A percentile compares a stretch with the other conserved stretches of the same genome.
These are phyloP conservation scores for Laburnicola sp. DNA, from an alignment of 2,329 filamentous ascomycete species.

Conservation along the genomic window DNA sequence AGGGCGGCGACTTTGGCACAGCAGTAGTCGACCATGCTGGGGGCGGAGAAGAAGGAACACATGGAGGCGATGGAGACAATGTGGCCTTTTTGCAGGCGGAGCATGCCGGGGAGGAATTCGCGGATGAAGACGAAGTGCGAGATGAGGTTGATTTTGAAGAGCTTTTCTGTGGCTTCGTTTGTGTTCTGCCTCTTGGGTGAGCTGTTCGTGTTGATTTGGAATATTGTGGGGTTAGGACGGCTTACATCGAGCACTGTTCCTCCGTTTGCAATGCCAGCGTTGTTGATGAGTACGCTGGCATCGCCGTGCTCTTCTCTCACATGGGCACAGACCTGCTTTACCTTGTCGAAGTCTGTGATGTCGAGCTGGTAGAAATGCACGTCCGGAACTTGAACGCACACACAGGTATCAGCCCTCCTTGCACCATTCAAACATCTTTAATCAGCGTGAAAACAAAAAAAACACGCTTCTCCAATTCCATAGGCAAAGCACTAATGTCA, in stretches of 20 bases:
- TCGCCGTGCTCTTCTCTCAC: conserved; percentile 27
- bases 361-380: conserved; percentile 36
- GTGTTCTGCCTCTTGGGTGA: conserved; percentile 19
- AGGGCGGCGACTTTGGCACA: conserved; percentile 33
- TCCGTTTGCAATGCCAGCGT: conserved; percentile 31
- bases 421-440: no score
- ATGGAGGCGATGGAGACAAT: conserved; percentile 36
- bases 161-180: conserved; percentile 29
- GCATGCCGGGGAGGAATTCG: conserved; percentile 37
- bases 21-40: conserved; percentile 34
- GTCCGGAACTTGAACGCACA: conserved; percentile 22
- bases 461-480: conserved; percentile 26
- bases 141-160: conserved; percentile 38
- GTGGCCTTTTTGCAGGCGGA: conserved; percentile 33
- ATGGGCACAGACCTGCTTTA: conserved; percentile 24
- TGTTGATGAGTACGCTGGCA: conserved; percentile 38
- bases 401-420: no score
- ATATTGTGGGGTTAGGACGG: not conserved
- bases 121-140: conserved; percentile 33
- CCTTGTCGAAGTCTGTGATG: conserved; percentile 20
- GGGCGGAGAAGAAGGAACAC: conserved; percentile 29
- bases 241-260: conserved; percentile 27
- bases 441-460: conserved; percentile 1
- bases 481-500: conserved; percentile 27
- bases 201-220: not conserved